Base-by-base conservation (phyloP, 1,284 basidiomycete species). In the Trichosporon inkin region DNA sequence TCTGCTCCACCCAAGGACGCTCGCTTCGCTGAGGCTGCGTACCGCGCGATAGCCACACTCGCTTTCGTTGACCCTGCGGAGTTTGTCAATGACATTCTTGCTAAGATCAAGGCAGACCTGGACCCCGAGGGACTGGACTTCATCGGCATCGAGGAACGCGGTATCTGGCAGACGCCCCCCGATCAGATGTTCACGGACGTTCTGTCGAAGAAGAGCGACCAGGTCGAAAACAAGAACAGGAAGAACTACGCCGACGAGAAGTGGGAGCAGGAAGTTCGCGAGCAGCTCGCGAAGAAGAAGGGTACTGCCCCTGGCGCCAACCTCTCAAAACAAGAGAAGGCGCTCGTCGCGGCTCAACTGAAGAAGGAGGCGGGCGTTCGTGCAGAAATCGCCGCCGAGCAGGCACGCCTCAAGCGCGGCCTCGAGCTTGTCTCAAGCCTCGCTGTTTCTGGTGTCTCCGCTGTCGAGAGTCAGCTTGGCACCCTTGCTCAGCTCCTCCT, bases 181-280 rank as follows among this genome's bases (percentile, higher is more conserved):
- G 94, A 88, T 28, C 85, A 83, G 14, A 81, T 86, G 0, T 95
- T 84, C 65, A 81, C 89, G 32, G 89, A 95, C 75, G 89, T 91
- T 4, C 79, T 92, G 10, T 78, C 85, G 1, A 77, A 81, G 2
- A 86, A 84, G 64, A 86, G 87, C 68, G 81, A 80, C 6, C 81
- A 82, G 8, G 78, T 78, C 0, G 74, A 77, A 24, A 79, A 83
- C 37, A 85, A 82, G 67, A 94, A 93, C 74, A 88, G 90, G 36
- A 95, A 94, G 68, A 88, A 86, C 62, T 85, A 88, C 13, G 90
- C 90, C 47, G 87, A 93, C 24, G 87, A 89, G 13, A 88, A 90
- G 69, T 98, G 93, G 93, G 94, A 98, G 66, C 88, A 87, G 32
- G 92, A 97, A 65, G 81, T 95, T n/a, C 85, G 92, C 10, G 88